Conservation (phyloP, 768 basidiomycete genomes). For the Suillus decipiens region DNA sequence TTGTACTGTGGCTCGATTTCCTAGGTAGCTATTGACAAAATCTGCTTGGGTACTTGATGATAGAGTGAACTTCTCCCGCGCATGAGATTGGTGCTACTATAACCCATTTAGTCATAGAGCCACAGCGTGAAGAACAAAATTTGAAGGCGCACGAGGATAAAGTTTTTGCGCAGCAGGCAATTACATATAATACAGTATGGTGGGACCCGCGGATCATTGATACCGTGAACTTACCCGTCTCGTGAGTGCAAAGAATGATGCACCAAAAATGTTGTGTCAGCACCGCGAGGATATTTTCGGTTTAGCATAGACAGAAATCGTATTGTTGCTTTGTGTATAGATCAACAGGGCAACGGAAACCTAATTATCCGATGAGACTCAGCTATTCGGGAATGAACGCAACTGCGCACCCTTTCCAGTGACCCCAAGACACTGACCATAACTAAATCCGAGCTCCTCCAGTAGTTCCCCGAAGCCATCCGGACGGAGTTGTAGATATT, state of each 20-base stretch:
- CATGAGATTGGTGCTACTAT: neutral
- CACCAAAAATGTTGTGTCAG: neutral
- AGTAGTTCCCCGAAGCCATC: conserved; percentile 61
- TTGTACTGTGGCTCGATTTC: neutral
- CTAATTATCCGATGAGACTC: too few relatives aligned
- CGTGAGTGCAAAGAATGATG: neutral
- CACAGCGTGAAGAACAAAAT: neutral
- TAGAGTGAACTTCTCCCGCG: neutral
- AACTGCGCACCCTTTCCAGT: conserved; percentile 66
- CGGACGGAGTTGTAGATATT: conserved; percentile 60
- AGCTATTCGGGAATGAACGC: neutral
- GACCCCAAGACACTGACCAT: conserved; percentile 48
- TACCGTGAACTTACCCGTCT: neutral
- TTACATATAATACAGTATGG: neutral
- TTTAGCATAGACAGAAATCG: neutral
- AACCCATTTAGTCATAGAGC: too few relatives aligned
- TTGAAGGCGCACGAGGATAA: neutral
- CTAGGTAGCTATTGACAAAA: neutral
- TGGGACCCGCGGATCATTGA: neutral
- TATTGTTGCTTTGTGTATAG: neutral
- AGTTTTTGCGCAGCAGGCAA: neutral
- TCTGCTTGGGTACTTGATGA: neutral
- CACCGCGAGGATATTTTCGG: neutral
- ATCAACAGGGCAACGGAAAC: too few relatives aligned
- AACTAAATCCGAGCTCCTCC: conserved; percentile 60